Evolutionary conservation across 2,329 filamentous ascomycete species (phyloP).

Genomic region (Aureobasidium zeae): DNA sequence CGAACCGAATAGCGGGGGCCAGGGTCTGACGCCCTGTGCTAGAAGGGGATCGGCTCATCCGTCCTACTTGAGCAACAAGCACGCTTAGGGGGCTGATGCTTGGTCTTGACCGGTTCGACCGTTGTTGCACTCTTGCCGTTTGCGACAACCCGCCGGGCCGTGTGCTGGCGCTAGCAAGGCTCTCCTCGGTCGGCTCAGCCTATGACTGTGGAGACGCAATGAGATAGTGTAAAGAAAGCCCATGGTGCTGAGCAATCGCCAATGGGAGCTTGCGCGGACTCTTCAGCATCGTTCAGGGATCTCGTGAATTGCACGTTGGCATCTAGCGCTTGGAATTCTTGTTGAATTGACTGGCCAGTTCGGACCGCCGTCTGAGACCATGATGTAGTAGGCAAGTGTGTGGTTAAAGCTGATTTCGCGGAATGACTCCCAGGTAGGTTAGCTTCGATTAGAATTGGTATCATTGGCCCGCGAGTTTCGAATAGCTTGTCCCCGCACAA

Average conservation of each 20-base stretch:
- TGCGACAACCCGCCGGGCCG: conserved; percentile 12
- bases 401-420: conserved; percentile 1
- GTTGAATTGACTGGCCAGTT: neutral
- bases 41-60: conserved; percentile 12
- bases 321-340: neutral
- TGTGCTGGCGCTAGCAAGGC: conserved; percentile 6
- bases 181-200: too few relatives aligned
- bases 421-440: conserved; percentile 6
- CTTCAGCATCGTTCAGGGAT: too few relatives aligned
- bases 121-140: conserved; percentile 10
- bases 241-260: too few relatives aligned
- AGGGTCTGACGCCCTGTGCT: conserved; percentile 13
- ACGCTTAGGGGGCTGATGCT: conserved; percentile 5
- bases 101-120: conserved; percentile 11
- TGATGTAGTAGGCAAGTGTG: conserved; percentile 10
- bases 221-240: neutral
- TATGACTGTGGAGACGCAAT: neutral
- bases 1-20: conserved; percentile 13
- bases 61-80: conserved; percentile 2
- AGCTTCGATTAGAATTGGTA: neutral
- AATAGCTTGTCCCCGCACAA: conserved; percentile 1
- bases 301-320: too few relatives aligned
- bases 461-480: neutral
- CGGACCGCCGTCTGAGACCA: conserved; percentile 14
- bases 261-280: too few relatives aligned